Percentiles rank a stretch among this genome's conserved stretches.
These are phyloP conservation scores for Drosera spatulata DNA, from an alignment of 179 eudicot species.

Conservation along the genomic window DNA sequence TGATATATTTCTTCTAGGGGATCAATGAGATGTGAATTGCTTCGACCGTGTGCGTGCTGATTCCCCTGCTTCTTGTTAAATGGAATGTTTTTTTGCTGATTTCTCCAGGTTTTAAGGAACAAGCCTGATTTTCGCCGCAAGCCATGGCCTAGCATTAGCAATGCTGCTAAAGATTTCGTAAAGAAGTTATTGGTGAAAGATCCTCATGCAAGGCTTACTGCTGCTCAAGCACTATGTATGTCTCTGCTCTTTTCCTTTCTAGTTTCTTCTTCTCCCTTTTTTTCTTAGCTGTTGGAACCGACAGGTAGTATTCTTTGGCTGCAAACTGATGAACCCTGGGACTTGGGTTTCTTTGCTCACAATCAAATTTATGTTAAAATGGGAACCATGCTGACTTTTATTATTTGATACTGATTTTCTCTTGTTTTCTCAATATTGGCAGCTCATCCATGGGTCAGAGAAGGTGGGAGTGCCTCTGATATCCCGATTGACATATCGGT, in stretches of 20 bases:
- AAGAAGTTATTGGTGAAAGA: slow-evolving; percentile 79
- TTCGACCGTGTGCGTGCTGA: no score
- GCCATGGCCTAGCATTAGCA: slow-evolving; percentile 89
- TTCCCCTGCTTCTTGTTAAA: no score
- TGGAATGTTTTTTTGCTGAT: background rate
- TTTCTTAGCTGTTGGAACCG: background rate
- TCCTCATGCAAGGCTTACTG: slow-evolving; percentile 92
- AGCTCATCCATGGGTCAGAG: slow-evolving; percentile 99
- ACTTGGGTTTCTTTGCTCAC: no score
- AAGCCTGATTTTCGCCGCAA: slow-evolving; percentile 96
- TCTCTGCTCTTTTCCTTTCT: background rate
- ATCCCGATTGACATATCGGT: slow-evolving; percentile 94
- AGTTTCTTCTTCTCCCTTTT: background rate
- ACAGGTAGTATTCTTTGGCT: no score
- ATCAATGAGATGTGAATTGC: no score
- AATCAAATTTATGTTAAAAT: no score
- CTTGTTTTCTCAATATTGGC: slow-evolving; percentile 3
- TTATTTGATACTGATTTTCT: no score
- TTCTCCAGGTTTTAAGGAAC: slow-evolving; percentile 74
- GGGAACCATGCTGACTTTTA: no score
- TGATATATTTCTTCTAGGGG: no score
- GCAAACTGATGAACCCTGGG: no score
- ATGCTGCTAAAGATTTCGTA: slow-evolving; percentile 84
- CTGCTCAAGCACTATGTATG: slow-evolving; percentile 93
- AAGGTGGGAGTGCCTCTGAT: slow-evolving; percentile 90